Base-by-base conservation (phyloP, 805 yeast species). In the Sporopachydermia lactativora region DNA sequence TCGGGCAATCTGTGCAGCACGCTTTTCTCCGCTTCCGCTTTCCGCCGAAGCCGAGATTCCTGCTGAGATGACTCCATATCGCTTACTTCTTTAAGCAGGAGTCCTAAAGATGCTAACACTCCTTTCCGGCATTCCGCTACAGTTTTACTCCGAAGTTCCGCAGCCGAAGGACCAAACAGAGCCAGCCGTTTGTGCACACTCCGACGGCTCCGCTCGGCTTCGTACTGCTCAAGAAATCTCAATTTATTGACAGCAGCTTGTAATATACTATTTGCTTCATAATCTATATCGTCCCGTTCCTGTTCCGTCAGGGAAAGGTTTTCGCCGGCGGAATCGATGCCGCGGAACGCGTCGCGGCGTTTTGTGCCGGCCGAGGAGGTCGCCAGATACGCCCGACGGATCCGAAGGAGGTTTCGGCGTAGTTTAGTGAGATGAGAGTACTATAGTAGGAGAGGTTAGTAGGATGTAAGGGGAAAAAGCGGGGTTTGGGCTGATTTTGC, bases 1-100 rank as follows among this genome's bases (percentile, higher is more conserved):
- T 24, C 31, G n/a, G 31, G 31, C 31, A 24, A n/a, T n/a, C n/a
- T 24, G n/a, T 24, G 31, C 31, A 24, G n/a, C 8, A 24, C n/a
- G n/a, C 31, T 24, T 24, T 24, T 24, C 8, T 24, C 31, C 8
- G 31, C 31, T 24, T 24, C 31, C n/a, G 8, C 31, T 24, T 24
- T 24, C 31, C n/a, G 8, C 31, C 31, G 31, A 8, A 24, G 31
- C n/a, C 31, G 8, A n/a, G 31, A 8, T 24, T 24, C 31, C n/a
- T 24, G 31, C n/a, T 24, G 31, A 8, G 31, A 24, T 24, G 31
- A 24, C 31, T 24, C 31, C 31, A 24, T 8, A n/a, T 24, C n/a
- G n/a, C 31, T 24, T n/a, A 24, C 31, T 24, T 24, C 31, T 24
- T 24, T 24, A 8, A 24, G 31, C n/a, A 24, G n/a, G n/a, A 24